Evolutionary conservation across 2,329 filamentous ascomycete species (phyloP), one percentile per base, ranked within the genome.

Genomic region (Verticillium tricorpus): DNA sequence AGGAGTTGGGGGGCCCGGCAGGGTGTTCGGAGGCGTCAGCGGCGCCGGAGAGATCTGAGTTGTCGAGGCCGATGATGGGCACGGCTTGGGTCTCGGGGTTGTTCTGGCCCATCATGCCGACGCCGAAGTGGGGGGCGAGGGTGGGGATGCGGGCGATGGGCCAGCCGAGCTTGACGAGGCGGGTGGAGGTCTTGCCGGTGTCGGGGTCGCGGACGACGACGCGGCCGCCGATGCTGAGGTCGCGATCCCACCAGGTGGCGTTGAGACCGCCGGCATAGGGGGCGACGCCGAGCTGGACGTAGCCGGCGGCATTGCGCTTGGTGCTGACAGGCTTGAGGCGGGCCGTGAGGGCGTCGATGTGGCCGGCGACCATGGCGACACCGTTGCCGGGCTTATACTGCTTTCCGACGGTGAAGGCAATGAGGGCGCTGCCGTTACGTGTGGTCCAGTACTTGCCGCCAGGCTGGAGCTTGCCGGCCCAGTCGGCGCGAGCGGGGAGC

Each of bases 181-280:
- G 91, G 34, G 85, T 88, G 25, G 84, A 82, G 39, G 96, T 92
- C 82, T 94, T 96, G 67, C 89, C 89, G 2, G 86, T 85, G 57
- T 80, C 77, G 5, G 82, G 73, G 68, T 97, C 89, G 66, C 88
- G 90, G 56, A 98, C 88, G 57, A 98, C 82, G 4, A 98, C 94
- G 55, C 93, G 84, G 45, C 95, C 95, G 66, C 93, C 95, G 69
- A 98, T 90, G 67, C 91, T 89, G 59, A 99, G 83, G 74, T 99
- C 95, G 40, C 95, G 87, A 75, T 98, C 95, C 94, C 93, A 98
- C 95, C 95, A 98, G 1, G 95, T 98, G 65, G 83, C 82, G 72
- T 93, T 95, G 64, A 98, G 78, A 1, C 82, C 93, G 58, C 95
- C 94, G 11, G 93, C 94, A 73, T 98, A 99, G 0, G 91, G 95